Percentiles rank a stretch among this genome's conserved stretches.
These are phyloP conservation scores for Citrus unshiu DNA, from an alignment of 345 rosid genomes.

Conservation along the genomic window DNA sequence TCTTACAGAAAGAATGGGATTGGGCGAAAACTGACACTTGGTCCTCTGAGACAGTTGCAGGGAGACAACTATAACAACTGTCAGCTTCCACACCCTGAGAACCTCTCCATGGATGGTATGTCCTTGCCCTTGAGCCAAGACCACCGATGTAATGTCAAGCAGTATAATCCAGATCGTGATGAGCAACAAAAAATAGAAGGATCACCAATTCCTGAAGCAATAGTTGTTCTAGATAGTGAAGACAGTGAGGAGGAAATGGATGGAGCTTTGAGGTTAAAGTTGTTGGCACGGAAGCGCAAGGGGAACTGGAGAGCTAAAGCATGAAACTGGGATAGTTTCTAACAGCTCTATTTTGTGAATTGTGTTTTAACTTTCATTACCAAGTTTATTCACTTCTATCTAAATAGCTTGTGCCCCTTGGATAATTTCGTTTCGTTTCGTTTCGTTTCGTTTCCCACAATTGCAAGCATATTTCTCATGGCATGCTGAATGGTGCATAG, in stretches of 20 bases:
- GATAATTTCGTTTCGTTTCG: background rate
- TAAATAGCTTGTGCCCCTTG: background rate
- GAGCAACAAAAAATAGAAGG: slow-evolving; percentile 24
- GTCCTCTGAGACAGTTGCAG: slow-evolving; percentile 29
- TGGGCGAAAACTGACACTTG: slow-evolving; percentile 25
- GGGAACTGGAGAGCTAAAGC: slow-evolving; percentile 28
- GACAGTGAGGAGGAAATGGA: slow-evolving; percentile 62
- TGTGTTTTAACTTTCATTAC: background rate
- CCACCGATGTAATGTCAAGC: background rate
- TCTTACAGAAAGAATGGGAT: slow-evolving; percentile 17
- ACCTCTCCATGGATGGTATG: slow-evolving; percentile 1
- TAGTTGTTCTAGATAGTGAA: slow-evolving; percentile 72
- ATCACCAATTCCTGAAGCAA: slow-evolving; percentile 33
- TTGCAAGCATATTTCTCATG: background rate
- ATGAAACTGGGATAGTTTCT: slow-evolving; percentile 5
- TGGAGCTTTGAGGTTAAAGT: slow-evolving; percentile 26
- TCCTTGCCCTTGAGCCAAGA: background rate
- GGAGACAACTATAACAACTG: slow-evolving; percentile 8
- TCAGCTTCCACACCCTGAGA: background rate
- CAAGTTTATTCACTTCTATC: background rate
- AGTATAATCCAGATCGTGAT: slow-evolving; percentile 12
- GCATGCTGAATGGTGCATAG: background rate
- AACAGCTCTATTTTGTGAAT: background rate
- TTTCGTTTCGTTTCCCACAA: background rate
- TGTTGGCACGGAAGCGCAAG: slow-evolving; percentile 31